These are phyloP conservation scores for Penicillium sp. DNA, from an alignment of 2,329 filamentous ascomycete species.

Conservation along the genomic window DNA sequence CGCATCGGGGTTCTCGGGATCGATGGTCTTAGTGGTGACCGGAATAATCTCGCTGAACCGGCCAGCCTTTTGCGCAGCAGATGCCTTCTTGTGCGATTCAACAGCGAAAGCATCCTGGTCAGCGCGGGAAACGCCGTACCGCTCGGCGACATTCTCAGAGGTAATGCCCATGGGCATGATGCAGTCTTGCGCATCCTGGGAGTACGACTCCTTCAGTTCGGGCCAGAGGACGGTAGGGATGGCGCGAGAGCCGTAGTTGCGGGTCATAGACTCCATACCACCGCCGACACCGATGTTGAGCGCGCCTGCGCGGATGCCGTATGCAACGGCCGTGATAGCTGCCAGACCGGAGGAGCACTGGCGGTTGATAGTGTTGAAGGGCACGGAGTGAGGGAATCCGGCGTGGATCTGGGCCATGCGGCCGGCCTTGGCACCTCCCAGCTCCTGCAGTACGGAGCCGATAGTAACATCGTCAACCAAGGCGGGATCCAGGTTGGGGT, in stretches of 20 bases:
- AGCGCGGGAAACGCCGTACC: conserved; percentile 66
- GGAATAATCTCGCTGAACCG: conserved; percentile 75
- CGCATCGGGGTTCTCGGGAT: conserved; percentile 58
- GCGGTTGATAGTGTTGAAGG: conserved; percentile 81
- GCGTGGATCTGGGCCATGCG: conserved; percentile 86
- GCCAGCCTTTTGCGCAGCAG: conserved; percentile 62
- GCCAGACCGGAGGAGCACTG: conserved; percentile 76
- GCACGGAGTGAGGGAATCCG: conserved; percentile 65
- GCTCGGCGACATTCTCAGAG: conserved; percentile 75
- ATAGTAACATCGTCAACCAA: conserved; percentile 75
- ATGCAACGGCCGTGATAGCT: conserved; percentile 68
- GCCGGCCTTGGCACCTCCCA: conserved; percentile 83
- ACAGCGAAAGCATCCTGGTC: conserved; percentile 83
- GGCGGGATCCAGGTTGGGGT: conserved; percentile 65
- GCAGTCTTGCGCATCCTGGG: conserved; percentile 72
- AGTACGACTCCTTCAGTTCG: conserved; percentile 58
- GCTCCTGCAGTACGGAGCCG: conserved; percentile 83
- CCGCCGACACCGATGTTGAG: conserved; percentile 73
- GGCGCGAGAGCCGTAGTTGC: conserved; percentile 79
- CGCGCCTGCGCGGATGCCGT: conserved; percentile 67
- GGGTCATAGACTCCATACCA: conserved; percentile 94
- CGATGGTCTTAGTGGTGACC: conserved; percentile 65
- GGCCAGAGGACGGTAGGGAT: conserved; percentile 80
- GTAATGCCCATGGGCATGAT: conserved; percentile 94
- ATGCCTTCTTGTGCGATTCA: conserved; percentile 67